Evolutionary conservation across 192 early-diverging fungal species (phyloP).

Genomic region (Gorgonomyces haynaldii): DNA sequence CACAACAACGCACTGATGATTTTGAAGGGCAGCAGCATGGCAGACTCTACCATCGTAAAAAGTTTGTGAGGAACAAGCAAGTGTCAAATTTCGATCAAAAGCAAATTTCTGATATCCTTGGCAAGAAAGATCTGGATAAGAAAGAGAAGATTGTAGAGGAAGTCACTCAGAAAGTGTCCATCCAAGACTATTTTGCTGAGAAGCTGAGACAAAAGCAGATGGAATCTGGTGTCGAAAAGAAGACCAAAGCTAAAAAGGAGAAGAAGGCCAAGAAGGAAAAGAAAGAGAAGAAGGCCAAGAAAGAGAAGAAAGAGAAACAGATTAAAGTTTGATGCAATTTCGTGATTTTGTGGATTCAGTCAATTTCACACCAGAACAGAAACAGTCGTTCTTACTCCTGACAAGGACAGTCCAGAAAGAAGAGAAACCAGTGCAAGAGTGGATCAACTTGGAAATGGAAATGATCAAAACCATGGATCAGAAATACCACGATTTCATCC

Average conservation of each 20-base stretch:
- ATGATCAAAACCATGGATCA: too few species aligned
- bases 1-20: neutral
- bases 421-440: too few species aligned
- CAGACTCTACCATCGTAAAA: conserved; percentile 26
- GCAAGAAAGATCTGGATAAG: conserved; percentile 17
- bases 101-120: conserved; percentile 37
- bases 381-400: too few species aligned
- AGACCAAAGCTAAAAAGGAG: conserved; percentile 2
- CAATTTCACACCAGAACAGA: too few species aligned
- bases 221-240: neutral
- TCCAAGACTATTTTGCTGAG: conserved; percentile 32
- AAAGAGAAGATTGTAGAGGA: neutral
- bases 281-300: conserved; percentile 6
- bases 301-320: conserved; percentile 1
- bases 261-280: conserved; percentile 5
- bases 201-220: conserved; percentile 16
- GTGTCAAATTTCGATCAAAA: conserved; percentile 26
- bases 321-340: too few species aligned
- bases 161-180: conserved; percentile 9
- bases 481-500: too few species aligned
- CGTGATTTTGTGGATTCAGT: too few species aligned
- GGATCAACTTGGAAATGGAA: too few species aligned
- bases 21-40: neutral
- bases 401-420: too few species aligned
- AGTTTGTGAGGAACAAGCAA: conserved; percentile 40